Evolutionary conservation across 345 rosid species (phyloP).

Genomic region (Clausena lansium): DNA sequence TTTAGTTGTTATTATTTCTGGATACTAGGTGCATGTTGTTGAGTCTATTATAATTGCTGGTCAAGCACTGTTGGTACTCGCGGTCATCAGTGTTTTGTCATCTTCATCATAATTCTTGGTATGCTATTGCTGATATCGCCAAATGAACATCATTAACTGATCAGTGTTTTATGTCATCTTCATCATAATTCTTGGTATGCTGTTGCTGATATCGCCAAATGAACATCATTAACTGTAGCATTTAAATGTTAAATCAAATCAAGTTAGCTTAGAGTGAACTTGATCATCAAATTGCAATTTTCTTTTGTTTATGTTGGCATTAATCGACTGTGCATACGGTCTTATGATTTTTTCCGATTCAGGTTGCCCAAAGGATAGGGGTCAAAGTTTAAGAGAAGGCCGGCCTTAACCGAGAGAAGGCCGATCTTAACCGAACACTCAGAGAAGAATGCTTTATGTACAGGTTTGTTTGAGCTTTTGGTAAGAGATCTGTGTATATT

Average conservation of each 20-base stretch:
- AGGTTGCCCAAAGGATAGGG: conserved; percentile 85
- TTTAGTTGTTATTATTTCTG: not conserved
- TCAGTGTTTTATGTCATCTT: not conserved
- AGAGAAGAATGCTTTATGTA: conserved; percentile 12
- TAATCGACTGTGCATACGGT: not conserved
- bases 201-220: not conserved
- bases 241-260: not conserved
- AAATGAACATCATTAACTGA: not conserved
- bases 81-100: not conserved
- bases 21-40: not conserved
- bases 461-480: conserved; percentile 12
- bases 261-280: not conserved
- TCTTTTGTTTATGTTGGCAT: not conserved
- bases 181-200: not conserved
- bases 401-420: not conserved
- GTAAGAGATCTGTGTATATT: not conserved
- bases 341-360: conserved; percentile 6
- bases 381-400: conserved; percentile 44
- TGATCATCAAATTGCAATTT: not conserved
- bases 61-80: not conserved
- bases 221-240: not conserved
- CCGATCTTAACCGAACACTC: not conserved
- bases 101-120: not conserved
- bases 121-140: not conserved
- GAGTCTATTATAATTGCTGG: not conserved